Evolutionary conservation across 2,329 filamentous ascomycete species (phyloP).

Genomic region (Lachnellula cervina): DNA sequence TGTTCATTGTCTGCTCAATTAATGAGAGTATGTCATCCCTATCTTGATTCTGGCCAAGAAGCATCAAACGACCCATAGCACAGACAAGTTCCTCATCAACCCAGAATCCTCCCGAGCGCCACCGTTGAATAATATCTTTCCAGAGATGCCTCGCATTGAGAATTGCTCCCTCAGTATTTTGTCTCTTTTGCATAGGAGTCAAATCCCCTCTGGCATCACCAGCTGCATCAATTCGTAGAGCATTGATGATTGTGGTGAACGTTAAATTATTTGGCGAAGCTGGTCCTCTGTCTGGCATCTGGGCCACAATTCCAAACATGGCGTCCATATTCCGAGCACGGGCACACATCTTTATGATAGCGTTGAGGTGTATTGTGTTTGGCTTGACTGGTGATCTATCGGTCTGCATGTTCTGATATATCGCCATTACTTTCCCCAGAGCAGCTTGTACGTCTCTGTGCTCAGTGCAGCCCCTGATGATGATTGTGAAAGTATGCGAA

Average conservation of each 20-base stretch:
- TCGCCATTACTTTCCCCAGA: constrained; percentile 62
- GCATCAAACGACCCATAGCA: constrained; percentile 74
- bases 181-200: constrained; percentile 26
- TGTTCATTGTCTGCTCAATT: constrained; percentile 75
- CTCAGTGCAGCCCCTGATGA: constrained; percentile 69
- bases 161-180: constrained; percentile 44
- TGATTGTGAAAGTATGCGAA: constrained; percentile 74
- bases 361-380: constrained; percentile 80
- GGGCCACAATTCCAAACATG: constrained; percentile 71
- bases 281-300: constrained; percentile 59
- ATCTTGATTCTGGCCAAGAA: constrained; percentile 59
- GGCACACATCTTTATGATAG: constrained; percentile 77
- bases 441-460: constrained; percentile 54
- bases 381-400: constrained; percentile 61
- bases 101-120: constrained; percentile 63
- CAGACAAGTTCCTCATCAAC: constrained; percentile 77
- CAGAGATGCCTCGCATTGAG: constrained; percentile 70
- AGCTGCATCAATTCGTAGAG: constrained; percentile 51
- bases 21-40: constrained; percentile 69
- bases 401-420: constrained; percentile 71
- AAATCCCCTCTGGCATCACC: constrained; percentile 20
- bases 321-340: constrained; percentile 71
- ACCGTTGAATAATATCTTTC: constrained; percentile 72
- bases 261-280: constrained; percentile 66
- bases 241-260: constrained; percentile 79